Evolutionary conservation across 2,329 filamentous ascomycete species (phyloP), one percentile per base, ranked within the genome.

Genomic region (Pestalotiopsis sp.): DNA sequence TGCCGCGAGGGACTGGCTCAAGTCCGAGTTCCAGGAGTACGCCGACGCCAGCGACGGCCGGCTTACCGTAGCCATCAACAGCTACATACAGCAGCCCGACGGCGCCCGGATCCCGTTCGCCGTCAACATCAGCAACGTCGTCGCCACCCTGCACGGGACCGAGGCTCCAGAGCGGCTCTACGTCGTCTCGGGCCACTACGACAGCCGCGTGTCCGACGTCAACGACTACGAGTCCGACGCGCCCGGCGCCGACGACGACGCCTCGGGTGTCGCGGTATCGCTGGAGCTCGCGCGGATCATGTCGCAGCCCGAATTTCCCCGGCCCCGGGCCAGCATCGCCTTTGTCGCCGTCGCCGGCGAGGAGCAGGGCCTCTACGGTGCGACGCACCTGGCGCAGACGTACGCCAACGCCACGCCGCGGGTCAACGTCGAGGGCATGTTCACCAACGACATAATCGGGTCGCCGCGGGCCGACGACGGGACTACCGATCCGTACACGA

Each of bases 181-280:
- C 70, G 83, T 88, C 2, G 81, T 86, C 35, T 85, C 84, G 2
- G 86, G 86, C 0, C 85, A 88, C 71, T 88, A 88, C 73, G 86
- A 89, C 71, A 84, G 80, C 65, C 80, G 86, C 13, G 80, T 83
- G 2, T 82, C 83, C 1, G 81, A 89, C 69, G 74, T 84, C 0
- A 75, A 84, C 64, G 81, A 89, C 74, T 87, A 83, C 70, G 80
- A 80, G 14, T 78, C 78, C 40, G 84, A 88, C 70, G 82, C 85
- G 1, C 86, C 87, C 0, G 86, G 87, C 1, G 86, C 86, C 0
- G 85, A 88, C 68, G 86, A 89, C 71, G 86, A 89, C 72, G 86
- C 84, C 0, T 85, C 82, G 5, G 86, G 86, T 1, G 84, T 87
- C 13, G 84, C 85, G 1, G 77, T 89, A 24, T 82, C 84, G 0